phyloP scores from a whole-genome alignment of 352 stramenopile species.

The Phytophthora fragariae region DNA sequence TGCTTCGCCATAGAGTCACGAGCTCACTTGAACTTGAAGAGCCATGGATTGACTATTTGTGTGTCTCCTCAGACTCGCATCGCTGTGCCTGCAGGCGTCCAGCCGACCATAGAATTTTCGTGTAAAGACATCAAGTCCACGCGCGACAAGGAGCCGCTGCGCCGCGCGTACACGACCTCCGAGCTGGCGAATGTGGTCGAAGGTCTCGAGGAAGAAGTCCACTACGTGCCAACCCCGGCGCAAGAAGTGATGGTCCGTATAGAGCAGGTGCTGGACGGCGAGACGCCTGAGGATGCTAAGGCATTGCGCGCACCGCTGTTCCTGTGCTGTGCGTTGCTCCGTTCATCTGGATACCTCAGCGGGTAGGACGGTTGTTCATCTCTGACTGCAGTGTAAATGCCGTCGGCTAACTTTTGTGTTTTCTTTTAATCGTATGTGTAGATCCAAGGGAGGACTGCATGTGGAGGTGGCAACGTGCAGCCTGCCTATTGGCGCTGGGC shows the following conservation, averaged over 20 bases:
- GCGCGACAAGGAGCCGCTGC: constrained; percentile 38
- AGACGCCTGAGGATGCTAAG: constrained; percentile 56
- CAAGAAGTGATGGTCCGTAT: constrained; percentile 54
- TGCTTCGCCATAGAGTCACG: constrained; percentile 4
- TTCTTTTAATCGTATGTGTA: constrained; percentile 7
- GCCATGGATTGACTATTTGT: constrained; percentile 1
- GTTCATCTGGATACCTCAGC: constrained; percentile 41
- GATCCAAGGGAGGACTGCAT: constrained; percentile 38
- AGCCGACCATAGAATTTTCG: constrained; percentile 48
- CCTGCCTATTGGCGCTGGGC: constrained; percentile 87
- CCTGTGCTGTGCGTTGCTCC: constrained; percentile 64
- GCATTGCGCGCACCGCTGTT: constrained; percentile 65
- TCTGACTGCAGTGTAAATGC: neutral
- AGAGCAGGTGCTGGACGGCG: constrained; percentile 50
- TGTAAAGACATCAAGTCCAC: constrained; percentile 64
- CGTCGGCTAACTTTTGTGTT: constrained; percentile 4
- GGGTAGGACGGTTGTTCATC: constrained; percentile 19
- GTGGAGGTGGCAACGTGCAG: constrained; percentile 60
- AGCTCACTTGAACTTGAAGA: constrained; percentile 8
- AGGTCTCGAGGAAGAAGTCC: constrained; percentile 44
- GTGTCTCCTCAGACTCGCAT: constrained; percentile 39
- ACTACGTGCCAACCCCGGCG: constrained; percentile 61
- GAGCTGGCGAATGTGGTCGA: constrained; percentile 46
- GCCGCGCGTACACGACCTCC: constrained; percentile 43
- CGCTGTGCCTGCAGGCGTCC: constrained; percentile 7